Percentiles rank a stretch among this genome's conserved stretches.
phyloP scores from a whole-genome alignment of 2,329 filamentous ascomycete species.

The Apiospora sp. region DNA sequence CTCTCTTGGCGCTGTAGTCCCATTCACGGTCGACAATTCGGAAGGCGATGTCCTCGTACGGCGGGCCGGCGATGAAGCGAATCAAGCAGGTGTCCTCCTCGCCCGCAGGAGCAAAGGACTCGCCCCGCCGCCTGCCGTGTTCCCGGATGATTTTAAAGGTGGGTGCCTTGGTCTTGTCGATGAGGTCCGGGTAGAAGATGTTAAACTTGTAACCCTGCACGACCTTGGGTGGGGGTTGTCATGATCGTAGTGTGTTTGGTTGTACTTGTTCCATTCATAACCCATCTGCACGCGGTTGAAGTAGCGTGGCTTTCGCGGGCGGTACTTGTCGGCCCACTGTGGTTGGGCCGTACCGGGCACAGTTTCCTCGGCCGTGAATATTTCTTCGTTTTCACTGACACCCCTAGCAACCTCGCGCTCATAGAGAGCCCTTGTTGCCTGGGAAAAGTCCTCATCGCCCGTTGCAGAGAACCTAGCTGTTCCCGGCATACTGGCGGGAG shows the following conservation, averaged over 20 bases:
- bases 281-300: slow-evolving; percentile 99
- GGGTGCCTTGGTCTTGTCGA: slow-evolving; percentile 92
- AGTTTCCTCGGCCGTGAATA: slow-evolving; percentile 89
- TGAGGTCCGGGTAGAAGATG: slow-evolving; percentile 97
- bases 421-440: slow-evolving; percentile 87
- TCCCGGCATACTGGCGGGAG: slow-evolving; percentile 56
- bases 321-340: slow-evolving; percentile 84
- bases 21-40: slow-evolving; percentile 98
- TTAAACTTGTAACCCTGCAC: slow-evolving; percentile 99
- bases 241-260: slow-evolving; percentile 98
- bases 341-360: slow-evolving; percentile 72
- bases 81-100: slow-evolving; percentile 98
- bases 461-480: slow-evolving; percentile 74
- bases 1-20: slow-evolving; percentile 96
- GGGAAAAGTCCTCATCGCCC: slow-evolving; percentile 81
- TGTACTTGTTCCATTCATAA: slow-evolving; percentile 99
- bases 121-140: slow-evolving; percentile 85
- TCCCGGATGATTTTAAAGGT: slow-evolving; percentile 97
- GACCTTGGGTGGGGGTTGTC: slow-evolving; percentile 98
- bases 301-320: slow-evolving; percentile 90
- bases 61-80: slow-evolving; percentile 91
- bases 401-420: slow-evolving; percentile 93
- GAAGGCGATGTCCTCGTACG: slow-evolving; percentile 97
- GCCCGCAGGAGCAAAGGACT: slow-evolving; percentile 91
- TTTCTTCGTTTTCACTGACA: slow-evolving; percentile 92